Evolutionary conservation across 169 alveolate species (phyloP).

Genomic region (Plasmodium chabaudi): DNA sequence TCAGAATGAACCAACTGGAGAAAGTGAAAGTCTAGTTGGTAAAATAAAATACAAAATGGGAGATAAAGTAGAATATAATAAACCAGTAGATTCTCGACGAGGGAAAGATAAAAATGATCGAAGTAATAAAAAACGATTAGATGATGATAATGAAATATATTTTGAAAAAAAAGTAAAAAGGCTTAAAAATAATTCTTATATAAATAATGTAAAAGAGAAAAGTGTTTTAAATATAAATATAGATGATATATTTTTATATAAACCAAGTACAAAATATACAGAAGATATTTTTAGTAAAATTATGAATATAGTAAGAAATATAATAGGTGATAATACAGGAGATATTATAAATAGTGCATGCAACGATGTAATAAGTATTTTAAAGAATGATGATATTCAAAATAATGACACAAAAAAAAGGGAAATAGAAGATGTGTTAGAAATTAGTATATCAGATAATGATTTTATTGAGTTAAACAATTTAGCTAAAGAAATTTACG

Average conservation of each 20-base stretch:
- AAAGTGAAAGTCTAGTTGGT: conserved; percentile 96
- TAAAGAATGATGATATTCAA: conserved; percentile 87
- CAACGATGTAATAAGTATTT: conserved; percentile 93
- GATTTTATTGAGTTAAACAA: conserved; percentile 23
- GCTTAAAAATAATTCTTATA: conserved; percentile 11
- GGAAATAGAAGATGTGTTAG: conserved; percentile 84
- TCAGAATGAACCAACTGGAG: conserved; percentile 95
- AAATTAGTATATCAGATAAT: conserved; percentile 74
- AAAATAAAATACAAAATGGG: conserved; percentile 94
- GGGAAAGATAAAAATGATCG: conserved; percentile 11
- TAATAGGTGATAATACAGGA: conserved; percentile 93
- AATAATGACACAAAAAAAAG: conserved; percentile 87
- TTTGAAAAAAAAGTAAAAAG: conserved; percentile 75
- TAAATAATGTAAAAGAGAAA: conserved; percentile 86
- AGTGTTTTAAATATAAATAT: conserved; percentile 90
- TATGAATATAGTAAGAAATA: conserved; percentile 88
- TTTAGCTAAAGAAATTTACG: conserved; percentile 73
- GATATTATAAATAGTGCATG: conserved; percentile 94
- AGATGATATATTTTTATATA: conserved; percentile 89
- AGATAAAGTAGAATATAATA: conserved; percentile 89
- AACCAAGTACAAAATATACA: conserved; percentile 94
- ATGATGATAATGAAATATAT: conserved; percentile 64
- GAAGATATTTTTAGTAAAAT: conserved; percentile 92
- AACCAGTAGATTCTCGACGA: conserved; percentile 23
- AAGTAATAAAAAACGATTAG: conserved; percentile 36